Conservation (phyloP, 2,329 filamentous ascomycete genomes). For the Aspergillus floridensis region DNA sequence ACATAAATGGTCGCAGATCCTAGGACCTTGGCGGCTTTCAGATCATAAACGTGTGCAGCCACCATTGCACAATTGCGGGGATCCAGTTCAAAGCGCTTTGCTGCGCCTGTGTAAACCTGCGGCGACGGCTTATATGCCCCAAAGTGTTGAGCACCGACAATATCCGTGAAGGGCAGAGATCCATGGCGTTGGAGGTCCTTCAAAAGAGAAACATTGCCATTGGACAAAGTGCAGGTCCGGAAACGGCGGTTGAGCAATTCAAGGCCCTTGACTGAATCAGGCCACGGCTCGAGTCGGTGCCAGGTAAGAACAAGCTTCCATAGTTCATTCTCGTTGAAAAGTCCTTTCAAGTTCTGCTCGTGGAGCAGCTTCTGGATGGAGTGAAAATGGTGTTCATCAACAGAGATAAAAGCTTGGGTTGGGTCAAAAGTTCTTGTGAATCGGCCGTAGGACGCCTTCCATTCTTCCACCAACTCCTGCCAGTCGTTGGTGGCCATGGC, state of each 20-base stretch:
- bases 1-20: conserved; percentile 74
- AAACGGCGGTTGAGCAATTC: conserved; percentile 55
- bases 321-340: conserved; percentile 64
- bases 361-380: conserved; percentile 60
- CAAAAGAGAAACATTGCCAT: conserved; percentile 69
- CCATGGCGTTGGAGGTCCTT: conserved; percentile 61
- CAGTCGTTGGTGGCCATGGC: conserved; percentile 59
- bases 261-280: conserved; percentile 59
- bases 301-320: conserved; percentile 62
- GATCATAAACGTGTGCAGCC: conserved; percentile 69
- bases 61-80: conserved; percentile 70
- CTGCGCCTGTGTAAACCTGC: conserved; percentile 67
- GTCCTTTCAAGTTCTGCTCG: conserved; percentile 54
- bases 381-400: conserved; percentile 69
- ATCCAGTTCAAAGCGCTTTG: conserved; percentile 54
- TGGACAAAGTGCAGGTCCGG: conserved; percentile 67
- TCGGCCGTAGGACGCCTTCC: conserved; percentile 61
- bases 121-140: conserved; percentile 71
- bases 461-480: conserved; percentile 65
- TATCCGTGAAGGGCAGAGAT: conserved; percentile 58
- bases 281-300: conserved; percentile 71
- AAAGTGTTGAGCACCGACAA: conserved; percentile 70
- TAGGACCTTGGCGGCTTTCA: conserved; percentile 62
- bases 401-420: conserved; percentile 58
- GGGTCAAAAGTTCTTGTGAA: conserved; percentile 55